These are phyloP conservation scores for Aspergillus pseudonomiae DNA, from an alignment of 2,329 filamentous ascomycete genomes.

Conservation along the genomic window DNA sequence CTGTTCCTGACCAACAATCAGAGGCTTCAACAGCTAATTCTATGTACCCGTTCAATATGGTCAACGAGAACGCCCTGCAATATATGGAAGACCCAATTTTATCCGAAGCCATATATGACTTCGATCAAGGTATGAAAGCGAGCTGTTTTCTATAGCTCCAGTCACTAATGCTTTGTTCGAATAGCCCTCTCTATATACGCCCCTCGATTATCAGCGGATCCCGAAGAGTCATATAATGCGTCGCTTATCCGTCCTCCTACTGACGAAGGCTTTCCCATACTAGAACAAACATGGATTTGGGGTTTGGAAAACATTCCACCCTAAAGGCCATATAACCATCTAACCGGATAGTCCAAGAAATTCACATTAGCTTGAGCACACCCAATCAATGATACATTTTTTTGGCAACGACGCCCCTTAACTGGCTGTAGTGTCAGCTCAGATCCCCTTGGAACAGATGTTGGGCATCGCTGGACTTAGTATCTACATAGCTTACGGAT, in stretches of 20 bases:
- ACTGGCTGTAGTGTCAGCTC: neutral
- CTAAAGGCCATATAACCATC: neutral
- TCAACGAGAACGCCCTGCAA: neutral
- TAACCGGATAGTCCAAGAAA: neutral
- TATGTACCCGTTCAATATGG: neutral
- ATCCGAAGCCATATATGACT: constrained; percentile 22
- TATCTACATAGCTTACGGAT: neutral
- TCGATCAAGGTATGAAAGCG: constrained; percentile 22
- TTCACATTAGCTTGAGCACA: neutral
- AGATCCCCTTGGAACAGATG: neutral
- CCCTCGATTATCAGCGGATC: neutral
- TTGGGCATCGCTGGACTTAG: neutral
- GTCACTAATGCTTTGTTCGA: neutral
- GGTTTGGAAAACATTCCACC: constrained; percentile 17
- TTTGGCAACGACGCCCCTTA: neutral
- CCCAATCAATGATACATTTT: neutral
- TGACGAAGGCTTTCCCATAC: constrained; percentile 14
- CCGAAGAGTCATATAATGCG: neutral
- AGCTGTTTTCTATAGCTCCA: neutral
- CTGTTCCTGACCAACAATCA: neutral
- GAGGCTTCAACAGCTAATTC: neutral
- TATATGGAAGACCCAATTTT: constrained; percentile 22
- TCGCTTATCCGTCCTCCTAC: constrained; percentile 7
- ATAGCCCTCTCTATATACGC: constrained; percentile 5
- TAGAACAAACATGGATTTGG: constrained; percentile 30